Evolutionary conservation across 1,284 basidiomycete species (phyloP).

Genomic region (Polyporus tsugae): DNA sequence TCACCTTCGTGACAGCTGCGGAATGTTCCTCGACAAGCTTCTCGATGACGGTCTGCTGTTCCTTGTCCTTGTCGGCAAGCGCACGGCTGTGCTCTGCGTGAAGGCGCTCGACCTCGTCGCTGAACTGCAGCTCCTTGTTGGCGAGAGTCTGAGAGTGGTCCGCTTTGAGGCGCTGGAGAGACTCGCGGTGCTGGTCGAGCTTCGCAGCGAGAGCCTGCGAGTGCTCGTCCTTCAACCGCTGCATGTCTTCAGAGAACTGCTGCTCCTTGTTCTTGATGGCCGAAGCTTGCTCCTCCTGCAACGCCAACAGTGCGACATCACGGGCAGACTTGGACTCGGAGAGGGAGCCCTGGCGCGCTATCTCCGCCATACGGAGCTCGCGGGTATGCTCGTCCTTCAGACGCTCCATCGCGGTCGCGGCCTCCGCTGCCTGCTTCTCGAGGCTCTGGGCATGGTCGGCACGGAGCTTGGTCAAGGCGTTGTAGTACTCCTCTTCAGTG

Average conservation of each 20-base stretch:
- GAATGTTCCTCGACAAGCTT: slow-evolving; percentile 49
- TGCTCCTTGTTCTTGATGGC: slow-evolving; percentile 70
- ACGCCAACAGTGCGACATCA: slow-evolving; percentile 60
- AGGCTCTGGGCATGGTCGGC: slow-evolving; percentile 71
- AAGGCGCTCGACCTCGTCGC: slow-evolving; percentile 66
- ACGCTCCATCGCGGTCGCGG: slow-evolving; percentile 66
- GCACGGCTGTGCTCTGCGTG: slow-evolving; percentile 62
- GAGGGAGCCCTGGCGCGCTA: slow-evolving; percentile 75
- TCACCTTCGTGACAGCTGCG: slow-evolving; percentile 51
- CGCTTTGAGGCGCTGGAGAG: slow-evolving; percentile 50
- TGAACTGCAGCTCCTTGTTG: slow-evolving; percentile 67
- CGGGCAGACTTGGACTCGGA: slow-evolving; percentile 77
- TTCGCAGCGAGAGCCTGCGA: slow-evolving; percentile 57
- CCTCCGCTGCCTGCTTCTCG: slow-evolving; percentile 65
- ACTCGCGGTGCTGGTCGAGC: slow-evolving; percentile 62
- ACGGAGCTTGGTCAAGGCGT: slow-evolving; percentile 76
- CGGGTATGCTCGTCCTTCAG: slow-evolving; percentile 76
- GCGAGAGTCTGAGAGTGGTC: slow-evolving; percentile 67
- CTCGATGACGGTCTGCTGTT: slow-evolving; percentile 53
- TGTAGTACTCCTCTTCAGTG: slow-evolving; percentile 83
- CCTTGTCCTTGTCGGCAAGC: slow-evolving; percentile 63
- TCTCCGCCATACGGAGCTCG: slow-evolving; percentile 73
- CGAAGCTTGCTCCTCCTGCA: slow-evolving; percentile 75
- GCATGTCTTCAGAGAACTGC: slow-evolving; percentile 66
- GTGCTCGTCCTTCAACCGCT: slow-evolving; percentile 71